phyloP scores from a whole-genome alignment of 306 rosid species.

The Quercus cerris region DNA sequence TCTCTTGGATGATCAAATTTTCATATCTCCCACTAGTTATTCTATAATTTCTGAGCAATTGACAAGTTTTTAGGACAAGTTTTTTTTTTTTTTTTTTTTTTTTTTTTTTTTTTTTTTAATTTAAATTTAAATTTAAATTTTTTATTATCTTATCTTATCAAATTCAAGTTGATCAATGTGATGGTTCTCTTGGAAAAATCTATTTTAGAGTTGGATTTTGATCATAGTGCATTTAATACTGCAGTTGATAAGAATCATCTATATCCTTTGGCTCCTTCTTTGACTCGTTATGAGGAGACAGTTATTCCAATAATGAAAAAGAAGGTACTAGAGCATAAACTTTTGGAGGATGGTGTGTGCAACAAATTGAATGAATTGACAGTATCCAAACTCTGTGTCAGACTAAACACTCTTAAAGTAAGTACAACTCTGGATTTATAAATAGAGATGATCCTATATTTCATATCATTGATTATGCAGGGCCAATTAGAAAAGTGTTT shows the following conservation, averaged over 20 bases:
- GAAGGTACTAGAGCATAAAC: slow-evolving; percentile 35
- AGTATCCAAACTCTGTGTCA: slow-evolving; percentile 44
- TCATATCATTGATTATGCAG: neutral
- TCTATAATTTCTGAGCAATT: neutral
- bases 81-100: too few relatives aligned
- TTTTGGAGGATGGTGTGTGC: slow-evolving; percentile 39
- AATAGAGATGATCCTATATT: neutral
- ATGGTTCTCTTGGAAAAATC: neutral
- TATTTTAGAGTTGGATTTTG: neutral
- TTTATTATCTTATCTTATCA: neutral
- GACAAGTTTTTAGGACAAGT: neutral
- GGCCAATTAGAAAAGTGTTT: neutral
- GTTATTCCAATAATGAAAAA: slow-evolving; percentile 34
- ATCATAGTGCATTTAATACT: slow-evolving; percentile 9
- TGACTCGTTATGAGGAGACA: slow-evolving; percentile 50
- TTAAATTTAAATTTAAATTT: too few relatives aligned
- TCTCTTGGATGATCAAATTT: neutral
- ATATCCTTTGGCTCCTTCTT: slow-evolving; percentile 48
- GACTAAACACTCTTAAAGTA: slow-evolving; percentile 56
- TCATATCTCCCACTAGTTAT: neutral
- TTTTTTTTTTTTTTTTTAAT: too few relatives aligned
- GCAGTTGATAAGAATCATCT: slow-evolving; percentile 56
- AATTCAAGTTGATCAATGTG: neutral
- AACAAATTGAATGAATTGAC: slow-evolving; percentile 41
- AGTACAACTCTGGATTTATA: slow-evolving; percentile 9